A percentile compares a stretch with the other conserved stretches of the same genome.
phyloP scores from a whole-genome alignment of 257 asterid species.

The Nemophila menziesii region DNA sequence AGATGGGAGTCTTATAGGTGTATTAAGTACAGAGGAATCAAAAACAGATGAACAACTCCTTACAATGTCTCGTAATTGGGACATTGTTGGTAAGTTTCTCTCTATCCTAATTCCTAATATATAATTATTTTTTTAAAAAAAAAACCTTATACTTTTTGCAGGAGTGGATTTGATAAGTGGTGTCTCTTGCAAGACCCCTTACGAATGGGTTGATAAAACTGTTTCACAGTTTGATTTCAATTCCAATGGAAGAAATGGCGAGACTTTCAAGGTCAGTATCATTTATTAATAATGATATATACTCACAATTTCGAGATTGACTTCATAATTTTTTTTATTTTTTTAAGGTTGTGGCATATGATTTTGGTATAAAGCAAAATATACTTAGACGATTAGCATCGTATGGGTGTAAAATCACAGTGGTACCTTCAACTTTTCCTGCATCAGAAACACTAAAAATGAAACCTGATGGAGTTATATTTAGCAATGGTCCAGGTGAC shows the following conservation, averaged over 20 bases:
- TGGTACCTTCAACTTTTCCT: constrained; percentile 90
- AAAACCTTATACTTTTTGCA: too few relatives aligned
- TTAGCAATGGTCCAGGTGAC: constrained; percentile 97
- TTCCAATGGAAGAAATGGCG: constrained; percentile 26
- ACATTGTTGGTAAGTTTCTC: constrained; percentile 70
- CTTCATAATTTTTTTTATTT: constrained; percentile 5
- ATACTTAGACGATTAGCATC: constrained; percentile 86
- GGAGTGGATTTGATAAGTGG: constrained; percentile 90
- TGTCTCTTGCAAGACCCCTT: constrained; percentile 73
- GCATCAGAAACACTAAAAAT: constrained; percentile 75
- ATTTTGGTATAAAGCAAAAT: constrained; percentile 90
- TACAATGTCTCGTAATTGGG: constrained; percentile 62
- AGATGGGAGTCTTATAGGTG: constrained; percentile 96
- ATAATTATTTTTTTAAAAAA: too few relatives aligned
- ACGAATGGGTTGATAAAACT: constrained; percentile 65
- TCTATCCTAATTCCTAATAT: too few relatives aligned
- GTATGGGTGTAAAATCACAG: constrained; percentile 83
- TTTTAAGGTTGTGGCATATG: constrained; percentile 85
- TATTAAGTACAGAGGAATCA: constrained; percentile 68
- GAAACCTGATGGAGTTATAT: constrained; percentile 89
- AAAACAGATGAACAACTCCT: constrained; percentile 76
- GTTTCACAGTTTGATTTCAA: constrained; percentile 72
- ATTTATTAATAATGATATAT: constrained; percentile 3
- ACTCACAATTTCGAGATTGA: too few relatives aligned
- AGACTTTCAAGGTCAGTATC: constrained; percentile 44